Evolutionary conservation across 805 yeast genomes (phyloP).

Genomic region (Nakazawaea holstii): DNA sequence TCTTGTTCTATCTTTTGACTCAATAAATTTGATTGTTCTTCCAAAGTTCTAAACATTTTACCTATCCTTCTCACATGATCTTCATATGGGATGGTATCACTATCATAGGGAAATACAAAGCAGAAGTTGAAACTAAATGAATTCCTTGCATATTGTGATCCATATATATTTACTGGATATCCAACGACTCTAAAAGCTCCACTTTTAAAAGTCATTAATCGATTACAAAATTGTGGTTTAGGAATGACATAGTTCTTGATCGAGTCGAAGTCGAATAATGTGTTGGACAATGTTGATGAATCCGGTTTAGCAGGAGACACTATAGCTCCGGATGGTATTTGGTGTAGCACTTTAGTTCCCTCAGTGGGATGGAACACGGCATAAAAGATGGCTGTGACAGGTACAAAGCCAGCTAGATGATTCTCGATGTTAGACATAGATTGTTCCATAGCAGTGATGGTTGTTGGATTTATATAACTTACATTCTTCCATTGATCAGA

Average conservation of each 20-base stretch:
- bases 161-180: slow-evolving; percentile 80
- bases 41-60: slow-evolving; percentile 81
- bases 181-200: slow-evolving; percentile 73
- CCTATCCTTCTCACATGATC: slow-evolving; percentile 81
- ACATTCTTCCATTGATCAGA: slow-evolving; percentile 3
- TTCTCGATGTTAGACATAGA: too few species aligned
- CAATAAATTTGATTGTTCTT: slow-evolving; percentile 78
- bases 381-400: slow-evolving; percentile 84
- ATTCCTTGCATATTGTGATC: slow-evolving; percentile 77
- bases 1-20: slow-evolving; percentile 45
- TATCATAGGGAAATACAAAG: slow-evolving; percentile 79
- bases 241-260: slow-evolving; percentile 92
- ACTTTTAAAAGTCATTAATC: slow-evolving; percentile 68
- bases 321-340: slow-evolving; percentile 78
- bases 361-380: slow-evolving; percentile 93
- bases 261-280: slow-evolving; percentile 72
- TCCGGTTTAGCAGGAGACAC: slow-evolving; percentile 29
- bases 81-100: slow-evolving; percentile 83
- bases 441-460: too few species aligned
- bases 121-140: slow-evolving; percentile 91
- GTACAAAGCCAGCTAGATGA: slow-evolving; percentile 60
- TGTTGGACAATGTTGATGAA: slow-evolving; percentile 30
- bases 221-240: slow-evolving; percentile 84
- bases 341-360: slow-evolving; percentile 88
- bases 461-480: too few species aligned